A percentile compares a stretch with the other conserved stretches of the same genome.
Evolutionary conservation across 1,284 basidiomycete species (phyloP).

Genomic region (Heterobasidion annosum): DNA sequence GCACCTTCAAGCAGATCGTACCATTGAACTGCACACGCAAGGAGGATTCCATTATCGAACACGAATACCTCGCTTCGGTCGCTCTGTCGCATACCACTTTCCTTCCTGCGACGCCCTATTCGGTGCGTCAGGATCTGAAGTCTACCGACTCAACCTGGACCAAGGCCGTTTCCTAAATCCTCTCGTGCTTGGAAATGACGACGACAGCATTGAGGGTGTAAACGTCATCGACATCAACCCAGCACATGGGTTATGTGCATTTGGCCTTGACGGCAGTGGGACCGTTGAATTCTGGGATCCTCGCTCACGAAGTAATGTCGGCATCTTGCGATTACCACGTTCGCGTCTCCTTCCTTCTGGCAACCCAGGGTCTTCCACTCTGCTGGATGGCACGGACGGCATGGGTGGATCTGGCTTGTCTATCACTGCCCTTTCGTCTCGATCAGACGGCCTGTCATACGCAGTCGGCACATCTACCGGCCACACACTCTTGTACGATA

Average conservation of each 20-base stretch:
- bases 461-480: conserved; percentile 94
- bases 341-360: conserved; percentile 43
- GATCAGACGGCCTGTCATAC: conserved; percentile 85
- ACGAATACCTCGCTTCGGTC: conserved; percentile 91
- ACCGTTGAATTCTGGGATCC: conserved; percentile 97
- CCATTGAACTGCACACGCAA: conserved; percentile 91
- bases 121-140: conserved; percentile 65
- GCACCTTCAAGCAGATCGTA: conserved; percentile 94
- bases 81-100: conserved; percentile 73
- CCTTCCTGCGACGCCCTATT: conserved; percentile 53
- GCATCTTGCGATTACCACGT: conserved; percentile 69
- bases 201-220: conserved; percentile 64
- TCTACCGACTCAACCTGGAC: conserved; percentile 93
- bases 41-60: conserved; percentile 89
- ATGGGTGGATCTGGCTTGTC: conserved; percentile 27
- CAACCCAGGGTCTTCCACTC: conserved; percentile 20
- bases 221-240: conserved; percentile 93
- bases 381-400: conserved; percentile 34
- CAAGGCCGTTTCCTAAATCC: conserved; percentile 91
- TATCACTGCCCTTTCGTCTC: conserved; percentile 80
- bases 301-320: conserved; percentile 73
- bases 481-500: conserved; percentile 91
- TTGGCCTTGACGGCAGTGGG: conserved; percentile 80
- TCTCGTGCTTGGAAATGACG: conserved; percentile 51
- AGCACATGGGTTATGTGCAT: conserved; percentile 84